Evolutionary conservation across 2,329 filamentous ascomycete genomes (phyloP), one percentile per base, ranked within the genome.

Genomic region (Fonsecaea monophora): DNA sequence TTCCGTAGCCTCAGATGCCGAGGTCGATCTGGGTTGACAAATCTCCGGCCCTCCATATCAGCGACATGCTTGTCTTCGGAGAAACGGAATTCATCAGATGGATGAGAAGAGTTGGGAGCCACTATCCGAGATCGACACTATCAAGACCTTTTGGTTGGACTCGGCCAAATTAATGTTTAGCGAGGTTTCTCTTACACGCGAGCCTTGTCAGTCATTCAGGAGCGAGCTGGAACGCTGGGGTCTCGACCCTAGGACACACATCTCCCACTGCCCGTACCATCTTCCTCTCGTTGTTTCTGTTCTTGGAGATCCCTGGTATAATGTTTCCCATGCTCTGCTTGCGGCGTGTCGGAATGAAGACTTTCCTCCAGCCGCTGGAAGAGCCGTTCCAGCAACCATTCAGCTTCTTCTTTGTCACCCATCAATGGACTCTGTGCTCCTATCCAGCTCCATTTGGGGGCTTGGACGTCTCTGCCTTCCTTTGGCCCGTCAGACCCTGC

Each of bases 341-440:
- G 64, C 58, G 59, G 54, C 18, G 45, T 59, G 34, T 63, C 58
- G 30, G 58, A 53, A 34, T 55, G 65, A 9, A 82, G 71, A 64
- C 78, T 79, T 34, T 72, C 70, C 66, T 82, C 79, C 54, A 82
- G 67, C 9, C 74, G 77, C 37, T 76, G 72, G 25, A 78, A 75
- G 55, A 82, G 67, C 45, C 76, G 75, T 63, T 78, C 75, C 37
- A 82, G 70, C 13, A 82, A 71, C 81, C 80, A 82, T 65, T 80
- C 75, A 34, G 80, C 75, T 70, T 82, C 81, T 57, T 76, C 76
- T 61, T 78, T 80, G 34, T 79, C 74, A 4, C 78, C 77, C 68
- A 81, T 74, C 40, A 81, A 69, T 2, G 79, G 79, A 68, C 76
- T 79, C 35, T 71, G 72, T 48, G 73, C 73, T 35, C 77, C 78